These are phyloP conservation scores for Drosera capensis DNA, from an alignment of 148 eudicot genomes.

Conservation along the genomic window DNA sequence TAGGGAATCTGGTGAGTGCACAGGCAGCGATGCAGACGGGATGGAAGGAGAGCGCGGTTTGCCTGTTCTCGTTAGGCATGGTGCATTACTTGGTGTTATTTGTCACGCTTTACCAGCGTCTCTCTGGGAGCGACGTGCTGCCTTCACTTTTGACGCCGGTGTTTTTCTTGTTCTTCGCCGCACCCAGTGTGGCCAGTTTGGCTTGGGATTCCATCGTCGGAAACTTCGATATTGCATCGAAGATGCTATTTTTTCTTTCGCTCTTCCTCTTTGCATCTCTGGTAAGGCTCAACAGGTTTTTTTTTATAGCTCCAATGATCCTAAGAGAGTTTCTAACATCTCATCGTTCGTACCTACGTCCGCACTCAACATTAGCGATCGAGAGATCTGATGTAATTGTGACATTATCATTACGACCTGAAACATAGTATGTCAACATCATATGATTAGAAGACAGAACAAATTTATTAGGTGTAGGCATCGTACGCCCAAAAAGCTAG, in stretches of 20 bases:
- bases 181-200: conserved; percentile 30
- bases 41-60: conserved; percentile 25
- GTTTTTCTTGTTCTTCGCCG: conserved; percentile 33
- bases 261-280: conserved; percentile 31
- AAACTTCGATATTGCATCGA: conserved; percentile 15
- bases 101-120: conserved; percentile 30
- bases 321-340: no score
- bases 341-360: no score
- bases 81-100: conserved; percentile 30
- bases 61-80: conserved; percentile 26
- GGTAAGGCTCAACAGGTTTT: no score
- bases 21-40: conserved; percentile 28
- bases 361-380: no score
- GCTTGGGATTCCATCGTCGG: conserved; percentile 34
- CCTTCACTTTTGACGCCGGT: conserved; percentile 25
- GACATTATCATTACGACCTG: no score
- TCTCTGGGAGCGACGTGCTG: conserved; percentile 11
- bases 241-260: conserved; percentile 38
- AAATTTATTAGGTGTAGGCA: no score
- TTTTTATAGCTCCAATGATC: no score
- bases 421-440: no score
- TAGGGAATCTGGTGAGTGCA: conserved; percentile 29
- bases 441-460: no score
- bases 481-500: no score
- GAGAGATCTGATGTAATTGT: no score